Conservation (phyloP, 306 rosid species). For the Sindora glabra region DNA sequence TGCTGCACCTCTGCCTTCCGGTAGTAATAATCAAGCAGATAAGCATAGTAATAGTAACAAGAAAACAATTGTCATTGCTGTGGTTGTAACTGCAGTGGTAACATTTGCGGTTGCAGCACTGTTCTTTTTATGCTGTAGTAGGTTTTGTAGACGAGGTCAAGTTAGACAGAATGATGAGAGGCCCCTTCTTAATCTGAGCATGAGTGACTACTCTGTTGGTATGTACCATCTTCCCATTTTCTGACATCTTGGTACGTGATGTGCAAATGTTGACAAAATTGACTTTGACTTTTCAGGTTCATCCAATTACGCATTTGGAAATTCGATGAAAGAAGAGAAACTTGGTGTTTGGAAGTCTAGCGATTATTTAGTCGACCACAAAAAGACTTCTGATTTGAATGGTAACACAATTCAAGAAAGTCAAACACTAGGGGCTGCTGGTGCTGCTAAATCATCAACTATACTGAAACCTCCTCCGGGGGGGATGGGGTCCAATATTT, state of each 20-base stretch:
- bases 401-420: conserved; percentile 23
- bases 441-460: conserved; percentile 28
- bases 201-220: conserved; percentile 61
- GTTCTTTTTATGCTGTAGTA: conserved; percentile 47
- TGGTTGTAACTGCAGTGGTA: conserved; percentile 48
- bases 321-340: conserved; percentile 47
- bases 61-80: conserved; percentile 31
- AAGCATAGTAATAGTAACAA: conserved; percentile 6
- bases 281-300: conserved; percentile 44
- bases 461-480: conserved; percentile 61
- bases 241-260: neutral
- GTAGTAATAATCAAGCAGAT: no score
- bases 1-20: conserved; percentile 16
- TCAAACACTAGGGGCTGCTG: conserved; percentile 26
- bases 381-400: conserved; percentile 16
- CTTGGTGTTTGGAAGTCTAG: conserved; percentile 34
- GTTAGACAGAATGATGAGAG: conserved; percentile 59
- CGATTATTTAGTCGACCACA: conserved; percentile 22
- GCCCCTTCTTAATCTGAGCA: conserved; percentile 78
- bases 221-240: conserved; percentile 11
- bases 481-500: conserved; percentile 32
- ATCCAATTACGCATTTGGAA: conserved; percentile 23
- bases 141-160: conserved; percentile 29
- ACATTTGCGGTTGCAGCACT: conserved; percentile 47
- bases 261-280: conserved; percentile 5